Evolutionary conservation across 768 basidiomycete genomes (phyloP), one percentile per base, ranked within the genome.

Genomic region (Tylopilus felleus): DNA sequence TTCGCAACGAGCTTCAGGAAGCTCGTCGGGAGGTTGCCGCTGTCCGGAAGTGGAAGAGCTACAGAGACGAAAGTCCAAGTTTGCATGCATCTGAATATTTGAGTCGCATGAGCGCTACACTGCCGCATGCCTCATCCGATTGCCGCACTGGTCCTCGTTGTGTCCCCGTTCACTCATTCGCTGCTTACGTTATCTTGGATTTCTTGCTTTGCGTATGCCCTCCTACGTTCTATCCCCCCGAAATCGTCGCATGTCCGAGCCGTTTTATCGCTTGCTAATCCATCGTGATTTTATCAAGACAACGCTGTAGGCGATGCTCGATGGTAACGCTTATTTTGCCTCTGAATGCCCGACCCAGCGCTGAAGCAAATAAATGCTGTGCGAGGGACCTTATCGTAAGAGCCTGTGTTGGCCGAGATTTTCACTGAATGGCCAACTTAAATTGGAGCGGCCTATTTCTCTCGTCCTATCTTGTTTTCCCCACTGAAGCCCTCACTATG

Each of bases 21-120:
- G 80, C 89, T 43, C 87, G 90, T 70, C 82, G 82, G 35, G 93
- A 96, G 69, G 86, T 92, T 43, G 82, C 81, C 22, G 81, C 74
- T 48, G 86, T 89, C 52, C 84, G 90, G 54, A 79, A 79, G 64
- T 93, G 85, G 90, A 92, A 52, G 93, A 94, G 64, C 75, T 93
- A 38, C 75, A 80, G 57, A 82, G 80, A 74, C 86, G 90, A 55
- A 94, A 93, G 76, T 93, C 90, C 58, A 96, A 95, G 75, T 96
- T 93, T 71, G 88, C 86, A 49, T 93, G 91, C 72, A 80, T 93
- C 71, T 93, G 77, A 80, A 57, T 66, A 52, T 49, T 53, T n/a
- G n/a, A n/a, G n/a, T n/a, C n/a, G n/a, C n/a, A n/a, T 55, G 56
- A 49, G 43, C 53, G 8, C 48, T 31, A 29, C 44, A 53, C 28